These are phyloP conservation scores for Aquilaria agallochum DNA, from an alignment of 441 rosid species.

Conservation along the genomic window DNA sequence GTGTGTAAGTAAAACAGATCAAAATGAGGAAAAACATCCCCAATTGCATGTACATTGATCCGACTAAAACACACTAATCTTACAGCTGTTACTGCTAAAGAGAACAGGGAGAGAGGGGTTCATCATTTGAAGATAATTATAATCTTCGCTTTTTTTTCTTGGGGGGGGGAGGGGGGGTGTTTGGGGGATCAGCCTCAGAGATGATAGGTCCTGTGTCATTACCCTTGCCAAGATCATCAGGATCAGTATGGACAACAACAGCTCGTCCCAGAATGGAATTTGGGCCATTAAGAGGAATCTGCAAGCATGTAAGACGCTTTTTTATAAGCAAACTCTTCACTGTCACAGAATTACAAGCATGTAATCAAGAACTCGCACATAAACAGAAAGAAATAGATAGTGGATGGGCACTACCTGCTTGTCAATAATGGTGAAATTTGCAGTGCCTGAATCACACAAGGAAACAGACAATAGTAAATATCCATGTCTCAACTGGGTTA, in stretches of 20 bases:
- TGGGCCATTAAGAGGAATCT: slow-evolving; percentile 86
- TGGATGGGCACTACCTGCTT: slow-evolving; percentile 31
- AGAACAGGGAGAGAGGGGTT: too few relatives aligned
- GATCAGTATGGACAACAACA: slow-evolving; percentile 86
- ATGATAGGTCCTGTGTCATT: slow-evolving; percentile 5
- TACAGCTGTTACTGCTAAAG: too few relatives aligned
- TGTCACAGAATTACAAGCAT: neutral
- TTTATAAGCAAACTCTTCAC: neutral
- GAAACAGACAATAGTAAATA: neutral
- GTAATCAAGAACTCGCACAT: neutral
- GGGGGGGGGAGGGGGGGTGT: too few relatives aligned
- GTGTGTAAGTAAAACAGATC: too few relatives aligned
- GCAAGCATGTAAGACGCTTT: slow-evolving; percentile 8
- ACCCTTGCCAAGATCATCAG: slow-evolving; percentile 99
- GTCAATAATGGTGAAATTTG: slow-evolving; percentile 58
- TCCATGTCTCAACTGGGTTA: too few relatives aligned
- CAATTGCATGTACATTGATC: too few relatives aligned
- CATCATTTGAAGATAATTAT: too few relatives aligned
- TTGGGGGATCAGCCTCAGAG: too few relatives aligned
- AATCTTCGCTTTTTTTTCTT: too few relatives aligned
- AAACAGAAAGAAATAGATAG: neutral
- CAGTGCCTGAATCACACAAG: slow-evolving; percentile 48
- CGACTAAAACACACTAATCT: too few relatives aligned
- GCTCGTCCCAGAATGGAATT: slow-evolving; percentile 89
- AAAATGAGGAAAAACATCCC: too few relatives aligned